phyloP scores from a whole-genome alignment of 371 early-diverging fungal species.

The Polyrhizophydium stewartii region DNA sequence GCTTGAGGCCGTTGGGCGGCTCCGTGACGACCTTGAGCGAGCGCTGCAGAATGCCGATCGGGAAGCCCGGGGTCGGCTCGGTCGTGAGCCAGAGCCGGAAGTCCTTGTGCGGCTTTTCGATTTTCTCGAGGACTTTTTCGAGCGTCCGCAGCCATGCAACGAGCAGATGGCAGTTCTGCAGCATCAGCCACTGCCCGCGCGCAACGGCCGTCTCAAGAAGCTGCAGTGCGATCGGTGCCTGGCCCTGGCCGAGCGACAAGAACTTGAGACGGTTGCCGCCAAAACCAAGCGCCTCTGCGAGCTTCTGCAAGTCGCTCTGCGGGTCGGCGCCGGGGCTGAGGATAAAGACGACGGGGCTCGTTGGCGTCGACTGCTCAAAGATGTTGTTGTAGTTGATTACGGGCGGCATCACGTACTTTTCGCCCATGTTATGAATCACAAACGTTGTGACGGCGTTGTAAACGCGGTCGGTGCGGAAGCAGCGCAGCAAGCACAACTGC shows the following conservation, averaged over 20 bases:
- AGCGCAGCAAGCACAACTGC: slow-evolving; percentile 51
- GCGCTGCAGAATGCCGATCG: slow-evolving; percentile 55
- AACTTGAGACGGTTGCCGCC: slow-evolving; percentile 55
- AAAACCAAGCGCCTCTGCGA: slow-evolving; percentile 53
- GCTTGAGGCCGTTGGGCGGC: slow-evolving; percentile 57
- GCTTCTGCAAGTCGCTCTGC: slow-evolving; percentile 52
- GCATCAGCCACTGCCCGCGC: slow-evolving; percentile 60
- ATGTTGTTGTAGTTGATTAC: slow-evolving; percentile 58
- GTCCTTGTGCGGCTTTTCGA: slow-evolving; percentile 55
- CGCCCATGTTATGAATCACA: slow-evolving; percentile 55
- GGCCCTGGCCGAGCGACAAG: slow-evolving; percentile 59
- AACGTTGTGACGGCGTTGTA: slow-evolving; percentile 57
- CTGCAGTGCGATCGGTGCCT: slow-evolving; percentile 57
- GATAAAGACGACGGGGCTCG: slow-evolving; percentile 55
- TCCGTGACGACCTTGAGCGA: slow-evolving; percentile 65
- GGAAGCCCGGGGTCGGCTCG: slow-evolving; percentile 52
- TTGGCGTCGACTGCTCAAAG: slow-evolving; percentile 57
- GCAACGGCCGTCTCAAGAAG: slow-evolving; percentile 55
- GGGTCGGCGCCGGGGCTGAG: slow-evolving; percentile 60
- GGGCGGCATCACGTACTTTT: slow-evolving; percentile 60
- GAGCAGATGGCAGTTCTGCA: slow-evolving; percentile 58
- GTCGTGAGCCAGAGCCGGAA: slow-evolving; percentile 60
- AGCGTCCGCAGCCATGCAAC: slow-evolving; percentile 51
- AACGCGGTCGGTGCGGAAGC: slow-evolving; percentile 53
- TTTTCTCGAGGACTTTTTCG: slow-evolving; percentile 57